Percentiles rank a stretch among this genome's conserved stretches.
Conservation (phyloP, 768 basidiomycete genomes). For the Pisolithus orientalis region DNA sequence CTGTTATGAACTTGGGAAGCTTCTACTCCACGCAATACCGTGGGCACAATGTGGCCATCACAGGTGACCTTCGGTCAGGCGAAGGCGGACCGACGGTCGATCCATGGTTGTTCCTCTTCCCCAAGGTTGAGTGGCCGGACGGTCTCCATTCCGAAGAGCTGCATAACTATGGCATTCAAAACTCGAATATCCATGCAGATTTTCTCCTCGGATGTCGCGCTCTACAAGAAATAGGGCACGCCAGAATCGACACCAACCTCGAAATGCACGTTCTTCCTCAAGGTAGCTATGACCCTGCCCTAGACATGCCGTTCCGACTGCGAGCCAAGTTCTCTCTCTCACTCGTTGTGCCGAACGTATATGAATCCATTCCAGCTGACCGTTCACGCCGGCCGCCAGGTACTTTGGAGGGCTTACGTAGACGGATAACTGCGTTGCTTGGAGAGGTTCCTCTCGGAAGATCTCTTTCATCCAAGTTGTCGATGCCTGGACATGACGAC, state of each 20-base stretch:
- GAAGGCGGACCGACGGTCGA: slow-evolving; percentile 8
- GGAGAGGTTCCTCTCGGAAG: slow-evolving; percentile 8
- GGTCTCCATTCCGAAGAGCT: slow-evolving; percentile 22
- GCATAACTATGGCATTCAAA: slow-evolving; percentile 32
- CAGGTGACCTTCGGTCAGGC: background rate
- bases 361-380: slow-evolving; percentile 25
- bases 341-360: slow-evolving; percentile 30
- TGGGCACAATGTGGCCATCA: slow-evolving; percentile 14
- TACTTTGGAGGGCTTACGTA: slow-evolving; percentile 50
- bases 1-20: slow-evolving; percentile 23
- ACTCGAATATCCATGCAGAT: slow-evolving; percentile 30
- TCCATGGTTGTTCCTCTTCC: slow-evolving; percentile 42
- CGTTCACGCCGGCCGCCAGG: slow-evolving; percentile 21
- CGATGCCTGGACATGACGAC: slow-evolving; percentile 7
- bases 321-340: slow-evolving; percentile 41
- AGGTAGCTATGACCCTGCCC: slow-evolving; percentile 15
- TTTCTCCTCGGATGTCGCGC: slow-evolving; percentile 39
- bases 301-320: slow-evolving; percentile 44
- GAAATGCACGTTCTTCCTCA: slow-evolving; percentile 32
- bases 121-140: slow-evolving; percentile 32
- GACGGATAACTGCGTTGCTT: slow-evolving; percentile 40
- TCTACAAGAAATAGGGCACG: slow-evolving; percentile 31
- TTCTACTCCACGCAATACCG: slow-evolving; percentile 21
- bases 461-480: background rate
- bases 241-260: slow-evolving; percentile 33